Evolutionary conservation across 2,329 filamentous ascomycete genomes (phyloP), one percentile per base, ranked within the genome.

Genomic region (Fusarium guadeloupense): DNA sequence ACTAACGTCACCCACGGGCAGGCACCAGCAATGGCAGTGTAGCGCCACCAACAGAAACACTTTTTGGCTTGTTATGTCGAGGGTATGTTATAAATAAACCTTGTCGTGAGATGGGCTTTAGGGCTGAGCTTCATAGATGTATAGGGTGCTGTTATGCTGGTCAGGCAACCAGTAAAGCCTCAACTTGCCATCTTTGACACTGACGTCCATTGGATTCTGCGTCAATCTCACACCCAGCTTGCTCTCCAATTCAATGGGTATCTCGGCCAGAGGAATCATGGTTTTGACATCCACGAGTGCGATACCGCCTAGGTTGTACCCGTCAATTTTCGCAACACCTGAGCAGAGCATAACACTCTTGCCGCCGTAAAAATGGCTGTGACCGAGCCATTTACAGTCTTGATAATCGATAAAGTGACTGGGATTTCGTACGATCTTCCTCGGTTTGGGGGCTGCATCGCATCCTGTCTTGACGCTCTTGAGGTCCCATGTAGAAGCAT

Each of bases 351-450:
- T 81, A 9, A 82, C 68, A 13, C 75, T 72, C 31, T 74, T 72
- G n/a, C 56, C 66, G n/a, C 61, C 61, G 41, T 78, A 78, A 6
- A 69, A 56, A 9, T 64, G 55, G 13, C 75, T 74, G 59, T 74
- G 75, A 5, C 80, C 81, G 1, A 83, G 70, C 67, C 77, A 82
- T 63, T 83, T 83, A 71, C 80, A 83, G 72, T 83, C 81, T 67
- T 83, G 80, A 62, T 82, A 82, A 55, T 82, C 81, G 49, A 79
- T 67, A 66, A 76, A 82, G 62, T 79, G 75, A 30, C 71, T 76
- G 0, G 78, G 79, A 43, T 82, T 81, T 6, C 58, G 63, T 1
- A 69, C 59, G 1, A 66, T 54, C 2, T 17, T 48, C 1, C 55
- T 37, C 2, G 73, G 66, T 3, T 54, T 48, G 4, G 67, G 61